These are phyloP conservation scores for Alternaria postmessia DNA, from an alignment of 2,329 filamentous ascomycete species.

Conservation along the genomic window DNA sequence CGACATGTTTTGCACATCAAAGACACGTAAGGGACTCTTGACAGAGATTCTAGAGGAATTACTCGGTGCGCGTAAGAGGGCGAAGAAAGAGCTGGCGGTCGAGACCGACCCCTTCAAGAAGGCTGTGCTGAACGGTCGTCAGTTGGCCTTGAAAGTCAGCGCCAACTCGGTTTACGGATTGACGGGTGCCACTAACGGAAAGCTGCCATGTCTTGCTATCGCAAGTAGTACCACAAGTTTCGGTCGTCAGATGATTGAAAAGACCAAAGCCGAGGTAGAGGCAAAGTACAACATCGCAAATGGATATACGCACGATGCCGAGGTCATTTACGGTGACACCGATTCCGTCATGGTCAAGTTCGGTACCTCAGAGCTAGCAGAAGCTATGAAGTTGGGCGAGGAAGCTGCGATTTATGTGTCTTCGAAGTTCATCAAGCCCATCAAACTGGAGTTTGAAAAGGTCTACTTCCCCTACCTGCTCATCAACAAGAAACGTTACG, in stretches of 20 bases:
- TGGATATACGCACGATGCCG: constrained; percentile 90
- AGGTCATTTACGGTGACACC: constrained; percentile 98
- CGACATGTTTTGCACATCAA: constrained; percentile 88
- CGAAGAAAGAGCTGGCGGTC: constrained; percentile 85
- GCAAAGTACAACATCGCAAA: constrained; percentile 89
- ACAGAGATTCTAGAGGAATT: constrained; percentile 96
- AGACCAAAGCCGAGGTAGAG: constrained; percentile 96
- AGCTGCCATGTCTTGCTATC: constrained; percentile 92
- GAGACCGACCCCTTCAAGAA: constrained; percentile 98
- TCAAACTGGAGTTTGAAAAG: constrained; percentile 99
- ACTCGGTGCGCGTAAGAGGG: constrained; percentile 88
- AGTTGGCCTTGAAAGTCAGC: constrained; percentile 93
- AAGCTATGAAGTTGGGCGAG: constrained; percentile 94
- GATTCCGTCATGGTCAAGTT: constrained; percentile 99
- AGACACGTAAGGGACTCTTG: constrained; percentile 88
- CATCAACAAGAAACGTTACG: constrained; percentile 99
- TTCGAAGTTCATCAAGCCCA: constrained; percentile 91
- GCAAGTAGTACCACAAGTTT: constrained; percentile 97
- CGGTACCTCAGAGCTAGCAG: constrained; percentile 82
- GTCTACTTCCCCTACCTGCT: constrained; percentile 97
- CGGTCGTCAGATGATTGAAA: constrained; percentile 98
- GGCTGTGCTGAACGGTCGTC: constrained; percentile 95
- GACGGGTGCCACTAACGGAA: constrained; percentile 94
- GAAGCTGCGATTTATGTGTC: constrained; percentile 91
- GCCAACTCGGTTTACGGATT: constrained; percentile 98